These are phyloP conservation scores for Cercospora zeina DNA, from an alignment of 2,329 filamentous ascomycete genomes.

Conservation along the genomic window DNA sequence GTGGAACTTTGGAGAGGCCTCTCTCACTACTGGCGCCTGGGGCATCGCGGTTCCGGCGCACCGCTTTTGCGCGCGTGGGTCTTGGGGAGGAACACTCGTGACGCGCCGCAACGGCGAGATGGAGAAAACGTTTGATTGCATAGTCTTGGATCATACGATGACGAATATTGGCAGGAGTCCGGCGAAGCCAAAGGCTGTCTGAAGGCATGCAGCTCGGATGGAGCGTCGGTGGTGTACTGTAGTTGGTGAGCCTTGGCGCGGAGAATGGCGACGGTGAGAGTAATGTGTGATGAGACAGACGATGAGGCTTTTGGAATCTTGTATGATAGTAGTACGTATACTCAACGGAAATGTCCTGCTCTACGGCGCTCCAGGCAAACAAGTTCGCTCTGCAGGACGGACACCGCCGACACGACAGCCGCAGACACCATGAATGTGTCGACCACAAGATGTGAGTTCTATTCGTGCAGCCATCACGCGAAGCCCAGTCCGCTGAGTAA, in stretches of 20 bases:
- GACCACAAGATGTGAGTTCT: no score
- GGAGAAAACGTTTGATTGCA: neutral
- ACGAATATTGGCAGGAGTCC: slow-evolving; percentile 1
- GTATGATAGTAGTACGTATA: neutral
- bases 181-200: neutral
- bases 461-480: no score
- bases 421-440: no score
- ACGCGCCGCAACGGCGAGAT: neutral
- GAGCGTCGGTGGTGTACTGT: neutral
- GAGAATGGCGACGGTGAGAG: neutral
- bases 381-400: no score
- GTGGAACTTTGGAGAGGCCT: neutral
- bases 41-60: neutral
- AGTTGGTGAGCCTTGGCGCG: no score
- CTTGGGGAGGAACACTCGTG: neutral
- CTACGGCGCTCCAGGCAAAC: no score
- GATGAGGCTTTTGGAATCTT: no score
- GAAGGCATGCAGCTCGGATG: neutral
- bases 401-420: no score
- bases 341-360: no score
- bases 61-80: neutral
- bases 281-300: no score
- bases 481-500: no score
- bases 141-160: neutral
- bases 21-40: neutral